Base-by-base conservation (phyloP, 164 flowering plant species). In the Vitis riparia region DNA sequence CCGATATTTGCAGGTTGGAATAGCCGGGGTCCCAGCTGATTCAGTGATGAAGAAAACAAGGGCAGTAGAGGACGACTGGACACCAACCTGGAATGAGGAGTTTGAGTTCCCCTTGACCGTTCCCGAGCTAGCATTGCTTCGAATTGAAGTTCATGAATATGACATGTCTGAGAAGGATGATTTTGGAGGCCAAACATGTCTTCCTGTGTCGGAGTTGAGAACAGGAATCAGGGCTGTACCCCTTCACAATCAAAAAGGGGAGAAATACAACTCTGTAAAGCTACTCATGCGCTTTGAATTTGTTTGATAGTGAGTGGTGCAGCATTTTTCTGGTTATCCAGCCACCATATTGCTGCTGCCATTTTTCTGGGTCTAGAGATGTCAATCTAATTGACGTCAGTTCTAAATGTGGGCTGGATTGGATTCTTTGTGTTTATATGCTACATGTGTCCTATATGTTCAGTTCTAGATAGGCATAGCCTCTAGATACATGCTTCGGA, bases 171-270 rank as follows among this genome's bases (percentile, higher is more conserved):
- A 29, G 9, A 56, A 55, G 48, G 61, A 56, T 59, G 69, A 65
- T 27, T 58, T 71, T 71, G 75, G 56, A 1, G 75, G 75, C 29
- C 75, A 71, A 50, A 71, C 75, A 16, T 71, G 75, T 29, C 47
- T 71, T 19, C 75, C 69, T 3, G 64, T 71, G 9, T 65, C 69
- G 1, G 75, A 71, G 19, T 11, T 71, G 51, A 71, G 69, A 16
- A 19, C 48, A 16, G 75, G 75, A 6, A 65, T 71, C n/a, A 55
- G 75, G 9, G 47, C 69, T 5, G 64, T 71, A 59, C 69, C 75
- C 2, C 56, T 71, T 1, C 17, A 65, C 23, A 47, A 58, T 56
- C 49, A 19, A 1, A 65, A 58, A 19, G 75, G 75, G 0, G 57
- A 57, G 3, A 53, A 49, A 15, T 71, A 57, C 58, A 65, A 49